These are phyloP conservation scores for Dactylellina haptotyla DNA, from an alignment of 2,329 filamentous ascomycete genomes.

Conservation along the genomic window DNA sequence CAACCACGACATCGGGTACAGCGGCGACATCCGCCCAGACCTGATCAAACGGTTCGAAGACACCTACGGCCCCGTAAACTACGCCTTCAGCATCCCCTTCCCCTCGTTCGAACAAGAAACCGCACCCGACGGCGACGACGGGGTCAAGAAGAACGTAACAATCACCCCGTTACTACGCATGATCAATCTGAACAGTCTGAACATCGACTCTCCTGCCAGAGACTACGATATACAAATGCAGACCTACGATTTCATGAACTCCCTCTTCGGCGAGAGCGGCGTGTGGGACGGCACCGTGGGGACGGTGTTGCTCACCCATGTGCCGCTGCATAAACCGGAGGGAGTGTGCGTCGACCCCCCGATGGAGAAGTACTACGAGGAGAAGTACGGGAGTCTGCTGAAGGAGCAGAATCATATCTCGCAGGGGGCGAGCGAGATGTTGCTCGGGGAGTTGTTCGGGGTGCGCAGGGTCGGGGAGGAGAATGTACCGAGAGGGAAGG, in stretches of 20 bases:
- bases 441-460: slow-evolving; percentile 86
- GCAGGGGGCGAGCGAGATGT: slow-evolving; percentile 73
- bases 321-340: slow-evolving; percentile 83
- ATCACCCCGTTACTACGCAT: slow-evolving; percentile 76
- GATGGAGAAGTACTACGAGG: slow-evolving; percentile 79
- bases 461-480: slow-evolving; percentile 68
- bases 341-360: slow-evolving; percentile 87
- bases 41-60: slow-evolving; percentile 83
- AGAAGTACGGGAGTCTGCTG: slow-evolving; percentile 75
- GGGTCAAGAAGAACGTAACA: slow-evolving; percentile 60
- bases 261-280: slow-evolving; percentile 54
- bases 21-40: slow-evolving; percentile 82
- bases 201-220: slow-evolving; percentile 84
- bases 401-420: slow-evolving; percentile 93
- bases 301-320: slow-evolving; percentile 88
- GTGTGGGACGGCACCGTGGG: slow-evolving; percentile 63
- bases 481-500: slow-evolving; percentile 66
- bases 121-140: not conserved
- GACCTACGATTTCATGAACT: slow-evolving; percentile 81
- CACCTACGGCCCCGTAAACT: slow-evolving; percentile 87
- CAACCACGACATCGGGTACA: slow-evolving; percentile 97
- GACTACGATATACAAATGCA: slow-evolving; percentile 74
- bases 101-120: slow-evolving; percentile 63
- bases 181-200: slow-evolving; percentile 89
- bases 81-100: slow-evolving; percentile 81